A percentile compares a stretch with the other conserved stretches of the same genome.
Evolutionary conservation across 148 eudicot genomes (phyloP).

Genomic region (Vaccinium darrowii): DNA sequence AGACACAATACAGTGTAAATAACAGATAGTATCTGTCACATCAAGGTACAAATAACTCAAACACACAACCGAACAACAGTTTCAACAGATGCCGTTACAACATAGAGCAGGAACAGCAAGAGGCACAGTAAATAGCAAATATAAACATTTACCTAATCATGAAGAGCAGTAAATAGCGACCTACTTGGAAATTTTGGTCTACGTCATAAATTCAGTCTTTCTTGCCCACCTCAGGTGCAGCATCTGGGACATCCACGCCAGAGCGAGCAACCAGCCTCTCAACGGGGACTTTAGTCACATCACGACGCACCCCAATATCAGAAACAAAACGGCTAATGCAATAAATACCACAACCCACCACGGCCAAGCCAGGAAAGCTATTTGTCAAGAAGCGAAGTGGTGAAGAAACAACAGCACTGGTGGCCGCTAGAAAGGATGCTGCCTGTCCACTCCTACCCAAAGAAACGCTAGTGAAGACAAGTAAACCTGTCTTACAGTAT

Average conservation of each 20-base stretch:
- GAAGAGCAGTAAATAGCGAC: not conserved
- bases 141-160: not conserved
- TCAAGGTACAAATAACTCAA: not conserved
- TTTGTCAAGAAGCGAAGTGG: conserved; percentile 72
- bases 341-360: conserved; percentile 66
- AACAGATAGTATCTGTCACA: not conserved
- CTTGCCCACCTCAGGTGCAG: conserved; percentile 16
- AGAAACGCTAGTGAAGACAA: conserved; percentile 54
- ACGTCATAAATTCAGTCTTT: conserved; percentile 14
- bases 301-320: conserved; percentile 81
- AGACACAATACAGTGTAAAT: not conserved
- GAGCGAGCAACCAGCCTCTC: conserved; percentile 57
- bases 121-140: not conserved
- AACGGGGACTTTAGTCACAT: conserved; percentile 70
- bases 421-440: conserved; percentile 60
- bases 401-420: conserved; percentile 61
- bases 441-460: conserved; percentile 94
- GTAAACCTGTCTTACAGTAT: conserved; percentile 81
- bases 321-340: conserved; percentile 64
- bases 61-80: not conserved
- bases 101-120: not conserved
- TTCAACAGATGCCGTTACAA: not conserved
- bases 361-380: conserved; percentile 52
- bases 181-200: not conserved
- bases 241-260: conserved; percentile 21